Conservation (phyloP, 2,329 filamentous ascomycete genomes). For the Aspergillus udagawae region DNA sequence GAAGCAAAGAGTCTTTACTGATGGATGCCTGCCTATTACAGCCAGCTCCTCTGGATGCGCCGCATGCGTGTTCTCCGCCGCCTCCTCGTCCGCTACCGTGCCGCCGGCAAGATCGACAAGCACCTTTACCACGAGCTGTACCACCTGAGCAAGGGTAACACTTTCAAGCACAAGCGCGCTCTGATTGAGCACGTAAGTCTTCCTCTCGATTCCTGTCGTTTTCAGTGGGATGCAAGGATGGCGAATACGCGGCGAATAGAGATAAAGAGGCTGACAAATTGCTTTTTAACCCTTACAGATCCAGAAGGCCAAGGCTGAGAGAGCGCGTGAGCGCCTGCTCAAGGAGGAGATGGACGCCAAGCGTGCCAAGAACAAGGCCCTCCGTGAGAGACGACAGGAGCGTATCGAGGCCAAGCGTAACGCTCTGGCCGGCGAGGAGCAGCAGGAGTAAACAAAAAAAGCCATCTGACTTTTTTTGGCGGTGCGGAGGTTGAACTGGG, state of each 20-base stretch:
- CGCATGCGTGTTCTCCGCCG: constrained; percentile 98
- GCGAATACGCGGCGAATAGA: background rate
- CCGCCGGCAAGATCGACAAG: constrained; percentile 99
- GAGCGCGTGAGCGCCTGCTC: constrained; percentile 88
- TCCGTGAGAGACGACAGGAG: constrained; percentile 96
- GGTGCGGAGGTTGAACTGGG: constrained; percentile 36
- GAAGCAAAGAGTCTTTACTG: constrained; percentile 11
- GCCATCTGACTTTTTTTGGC: constrained; percentile 22
- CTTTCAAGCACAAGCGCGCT: constrained; percentile 99
- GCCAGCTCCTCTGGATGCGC: constrained; percentile 99
- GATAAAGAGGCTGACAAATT: constrained; percentile 17
- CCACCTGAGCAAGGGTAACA: constrained; percentile 99
- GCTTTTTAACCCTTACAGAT: constrained; percentile 59
- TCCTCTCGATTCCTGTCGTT: constrained; percentile 3
- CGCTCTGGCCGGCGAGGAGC: constrained; percentile 71
- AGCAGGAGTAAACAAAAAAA: constrained; percentile 36
- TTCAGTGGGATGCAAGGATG: constrained; percentile 13
- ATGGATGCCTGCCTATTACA: constrained; percentile 42
- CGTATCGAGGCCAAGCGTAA: constrained; percentile 86
- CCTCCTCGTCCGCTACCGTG: constrained; percentile 99
- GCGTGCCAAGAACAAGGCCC: constrained; percentile 99
- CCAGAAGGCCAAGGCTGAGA: constrained; percentile 99
- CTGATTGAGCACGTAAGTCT: constrained; percentile 96
- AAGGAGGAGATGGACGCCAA: constrained; percentile 99
- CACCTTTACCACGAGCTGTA: constrained; percentile 99